Evolutionary conservation across 768 basidiomycete species (phyloP).

Genomic region (Russula virescens): DNA sequence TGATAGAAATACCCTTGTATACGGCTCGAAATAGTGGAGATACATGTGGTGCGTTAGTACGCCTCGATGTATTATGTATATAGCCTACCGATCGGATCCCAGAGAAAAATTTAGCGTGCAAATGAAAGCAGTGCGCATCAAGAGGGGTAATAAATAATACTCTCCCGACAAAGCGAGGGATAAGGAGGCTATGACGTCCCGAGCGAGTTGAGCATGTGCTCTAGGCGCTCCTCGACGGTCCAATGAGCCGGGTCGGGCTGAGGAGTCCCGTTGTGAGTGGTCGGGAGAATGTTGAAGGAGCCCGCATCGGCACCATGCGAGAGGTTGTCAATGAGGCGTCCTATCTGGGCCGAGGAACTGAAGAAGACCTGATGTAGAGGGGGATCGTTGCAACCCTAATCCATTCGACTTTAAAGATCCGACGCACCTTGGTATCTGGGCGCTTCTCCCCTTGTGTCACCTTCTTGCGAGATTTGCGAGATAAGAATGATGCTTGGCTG

Average conservation of each 20-base stretch:
- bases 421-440: constrained; percentile 78
- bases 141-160: background rate
- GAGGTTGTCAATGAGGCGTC: constrained; percentile 75
- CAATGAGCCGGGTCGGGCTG: constrained; percentile 57
- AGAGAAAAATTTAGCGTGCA: constrained; percentile 2
- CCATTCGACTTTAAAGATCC: background rate
- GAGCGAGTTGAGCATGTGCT: constrained; percentile 55
- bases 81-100: constrained; percentile 11
- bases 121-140: constrained; percentile 6
- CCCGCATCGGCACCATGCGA: constrained; percentile 79
- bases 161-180: constrained; percentile 2
- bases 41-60: constrained; percentile 22
- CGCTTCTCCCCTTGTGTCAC: constrained; percentile 45
- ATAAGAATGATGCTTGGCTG: constrained; percentile 51
- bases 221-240: constrained; percentile 72
- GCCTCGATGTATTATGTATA: constrained; percentile 9
- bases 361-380: constrained; percentile 53
- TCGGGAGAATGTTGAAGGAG: constrained; percentile 69
- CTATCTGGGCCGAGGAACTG: constrained; percentile 72
- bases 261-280: constrained; percentile 25
- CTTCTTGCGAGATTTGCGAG: constrained; percentile 63
- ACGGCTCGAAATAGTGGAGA: constrained; percentile 14
- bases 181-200: constrained; percentile 27
- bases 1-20: constrained; percentile 6
- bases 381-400: background rate